Base-by-base conservation (phyloP, 805 yeast genomes). In the Ogataea angusta region DNA sequence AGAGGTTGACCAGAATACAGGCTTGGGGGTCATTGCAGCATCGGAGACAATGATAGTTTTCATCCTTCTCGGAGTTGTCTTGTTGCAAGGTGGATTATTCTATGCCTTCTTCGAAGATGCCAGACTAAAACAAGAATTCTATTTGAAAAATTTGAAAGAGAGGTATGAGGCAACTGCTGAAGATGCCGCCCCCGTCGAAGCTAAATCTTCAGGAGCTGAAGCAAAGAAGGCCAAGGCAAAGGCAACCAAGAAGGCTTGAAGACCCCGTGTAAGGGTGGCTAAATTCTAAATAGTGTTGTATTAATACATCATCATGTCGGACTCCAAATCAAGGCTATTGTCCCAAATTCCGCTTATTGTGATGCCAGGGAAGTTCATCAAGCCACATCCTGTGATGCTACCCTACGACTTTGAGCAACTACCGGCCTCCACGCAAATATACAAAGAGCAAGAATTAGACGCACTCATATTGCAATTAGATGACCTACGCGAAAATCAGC, bases 21-120 rank as follows among this genome's bases (percentile, higher is more conserved):
- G 98, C 22, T 66, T 91, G 55, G 87, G 86, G 49, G 96, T 93
- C 28, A 77, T 93, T 56, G 96, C 93, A 29, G 97, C 98, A 5
- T 81, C 93, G 21, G 82, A 83, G 64, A 74, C 83, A 27, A 82
- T 91, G 71, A 71, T 86, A 51, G 77, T 85, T 7, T 61, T 87
- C 39, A 70, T 85, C 13, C 68, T 90, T 38, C 58, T 78, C 16
- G 97, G 96, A 49, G 85, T 89, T n/a, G 65, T 89, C 30, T 71
- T 85, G 8, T 73, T 93, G 52, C 98, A 93, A 68, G 80, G 77
- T 38, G 97, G 97, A 26, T 74, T 91, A 56, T 87, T 85, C 76
- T 91, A 85, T 66, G 95, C 95, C 22, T 50, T 51, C 34, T 47
- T 51, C 40, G 62, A 52, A 34, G 66, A 63, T 41, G 36, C 41